Evolutionary conservation across 495 filamentous ascomycete species (phyloP), one percentile per base, ranked within the genome.

Genomic region (Trichoderma gamsii): DNA sequence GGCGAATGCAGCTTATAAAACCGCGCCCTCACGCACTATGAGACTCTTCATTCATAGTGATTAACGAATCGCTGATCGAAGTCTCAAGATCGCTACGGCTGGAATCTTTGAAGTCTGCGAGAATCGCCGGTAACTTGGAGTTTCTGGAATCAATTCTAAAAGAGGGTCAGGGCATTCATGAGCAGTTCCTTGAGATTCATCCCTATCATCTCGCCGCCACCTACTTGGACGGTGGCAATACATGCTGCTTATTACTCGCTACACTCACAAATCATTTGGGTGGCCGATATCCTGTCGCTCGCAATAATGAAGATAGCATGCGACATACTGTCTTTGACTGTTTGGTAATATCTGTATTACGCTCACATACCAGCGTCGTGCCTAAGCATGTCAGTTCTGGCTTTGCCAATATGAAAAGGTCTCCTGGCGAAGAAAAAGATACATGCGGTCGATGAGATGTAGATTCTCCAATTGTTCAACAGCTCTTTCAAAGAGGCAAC

Each of bases 261-360:
- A 3, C 0, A 0, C 68, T 80, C 25, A 12, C 71, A 11, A 0
- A 12, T 2, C 5, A 2, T 4, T 32, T 67, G n/a, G 1, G 41
- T 1, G 46, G 44, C 18, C 12, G 52, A 3, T 29, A 32, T 11
- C 73, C 74, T 23, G 59, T 76, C 46, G 69, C 64, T 38, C 63
- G 76, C 38, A 69, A 74, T 29, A 75, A 75, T 43, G 38, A 70
- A 4, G 74, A 81, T 51, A 56, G 76, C 15, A 70, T 75, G 18
- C 77, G 77, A 11, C 77, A 81, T 66, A 82, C 80, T 0, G 70
- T 82, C 21, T 71, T 82, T 2, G 80, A 83, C 66, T 74, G 69
- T 3, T 67, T 82, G 16, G 77, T 83, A 70, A 71, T 79, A 52
- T 64, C 69, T 11, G 79, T 82, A 63, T 65, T 82, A 32, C 77